Conservation (phyloP, 202 grass and related monocot genomes). For the Miscanthus sacchariflorus region DNA sequence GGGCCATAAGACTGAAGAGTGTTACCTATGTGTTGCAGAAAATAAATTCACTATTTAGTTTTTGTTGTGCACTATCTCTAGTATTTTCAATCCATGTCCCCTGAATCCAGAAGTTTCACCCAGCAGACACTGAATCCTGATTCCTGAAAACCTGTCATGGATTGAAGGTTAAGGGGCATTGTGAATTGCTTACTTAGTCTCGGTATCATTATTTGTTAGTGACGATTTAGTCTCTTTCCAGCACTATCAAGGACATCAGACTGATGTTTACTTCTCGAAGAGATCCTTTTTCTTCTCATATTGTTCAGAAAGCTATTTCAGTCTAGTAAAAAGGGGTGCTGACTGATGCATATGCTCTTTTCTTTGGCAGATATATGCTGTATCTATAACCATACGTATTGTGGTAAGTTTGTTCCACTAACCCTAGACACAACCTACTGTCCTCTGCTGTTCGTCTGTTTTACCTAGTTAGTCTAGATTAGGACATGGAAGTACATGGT, state of each 20-base stretch:
- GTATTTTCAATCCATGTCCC: neutral
- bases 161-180: neutral
- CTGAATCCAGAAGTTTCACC: neutral
- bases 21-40: slow-evolving; percentile 5
- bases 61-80: slow-evolving; percentile 1
- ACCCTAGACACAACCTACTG: slow-evolving; percentile 13
- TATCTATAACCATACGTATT: slow-evolving; percentile 78
- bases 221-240: neutral
- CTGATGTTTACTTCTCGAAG: neutral
- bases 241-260: neutral
- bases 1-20: neutral
- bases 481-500: slow-evolving; percentile 1
- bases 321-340: slow-evolving; percentile 30
- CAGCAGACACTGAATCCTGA: neutral
- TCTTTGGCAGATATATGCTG: slow-evolving; percentile 76
- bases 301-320: slow-evolving; percentile 30
- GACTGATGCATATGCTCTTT: slow-evolving; percentile 4
- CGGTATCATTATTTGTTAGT: slow-evolving; percentile 16
- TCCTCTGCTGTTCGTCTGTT: neutral
- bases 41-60: slow-evolving; percentile 3
- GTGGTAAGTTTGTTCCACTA: slow-evolving; percentile 65
- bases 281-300: neutral
- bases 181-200: slow-evolving; percentile 4
- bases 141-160: neutral
- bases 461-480: slow-evolving; percentile 15